Evolutionary conservation across 257 asterid genomes (phyloP).

Genomic region (Solanum corneliomulleri): DNA sequence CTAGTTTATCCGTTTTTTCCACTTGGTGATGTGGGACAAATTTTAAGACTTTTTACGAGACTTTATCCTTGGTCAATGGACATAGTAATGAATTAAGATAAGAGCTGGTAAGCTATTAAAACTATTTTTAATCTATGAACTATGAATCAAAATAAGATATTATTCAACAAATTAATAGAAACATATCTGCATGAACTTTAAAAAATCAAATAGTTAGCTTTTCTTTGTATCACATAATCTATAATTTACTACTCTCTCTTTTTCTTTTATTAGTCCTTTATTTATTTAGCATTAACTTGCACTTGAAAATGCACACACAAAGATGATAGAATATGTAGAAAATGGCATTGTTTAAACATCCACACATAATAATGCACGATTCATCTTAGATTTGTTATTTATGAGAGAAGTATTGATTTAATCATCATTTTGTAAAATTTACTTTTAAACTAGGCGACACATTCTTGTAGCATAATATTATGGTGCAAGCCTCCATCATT

Average conservation of each 20-base stretch:
- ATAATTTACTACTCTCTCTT: background rate
- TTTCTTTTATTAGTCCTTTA: background rate
- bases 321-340: background rate
- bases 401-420: background rate
- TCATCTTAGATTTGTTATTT: background rate
- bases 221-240: background rate
- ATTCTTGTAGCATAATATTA: background rate
- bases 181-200: background rate
- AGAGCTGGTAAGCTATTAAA: background rate
- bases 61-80: background rate
- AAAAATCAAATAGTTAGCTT: background rate
- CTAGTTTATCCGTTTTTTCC: background rate
- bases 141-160: background rate
- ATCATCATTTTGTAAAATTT: background rate
- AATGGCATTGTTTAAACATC: background rate
- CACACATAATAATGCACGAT: background rate
- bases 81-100: background rate
- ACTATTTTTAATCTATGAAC: background rate
- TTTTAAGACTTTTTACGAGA: background rate
- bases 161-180: background rate
- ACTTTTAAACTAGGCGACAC: background rate
- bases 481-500: background rate
- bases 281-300: background rate
- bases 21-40: background rate
- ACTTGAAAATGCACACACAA: background rate